Percentiles rank a stretch among this genome's conserved stretches.
Conservation (phyloP, 2,329 filamentous ascomycete species). For the Pseudogymnoascus sp. region DNA sequence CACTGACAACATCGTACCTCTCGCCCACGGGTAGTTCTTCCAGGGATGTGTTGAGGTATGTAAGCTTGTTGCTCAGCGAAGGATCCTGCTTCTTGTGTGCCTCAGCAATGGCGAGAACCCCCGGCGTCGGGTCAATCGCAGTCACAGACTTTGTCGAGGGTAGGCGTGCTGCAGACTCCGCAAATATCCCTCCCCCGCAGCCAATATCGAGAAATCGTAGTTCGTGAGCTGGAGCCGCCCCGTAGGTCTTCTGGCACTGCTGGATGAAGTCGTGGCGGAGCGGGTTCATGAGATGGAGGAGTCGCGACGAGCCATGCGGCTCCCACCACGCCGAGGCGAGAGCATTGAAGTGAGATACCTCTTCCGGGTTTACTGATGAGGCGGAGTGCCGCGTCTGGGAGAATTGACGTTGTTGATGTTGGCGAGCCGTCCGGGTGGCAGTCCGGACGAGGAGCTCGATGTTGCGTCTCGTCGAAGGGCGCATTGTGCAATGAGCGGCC, state of each 20-base stretch:
- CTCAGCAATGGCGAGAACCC: constrained; percentile 66
- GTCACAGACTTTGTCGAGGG: constrained; percentile 55
- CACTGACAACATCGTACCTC: constrained; percentile 69
- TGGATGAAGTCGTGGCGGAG: constrained; percentile 88
- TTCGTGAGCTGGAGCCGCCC: constrained; percentile 31
- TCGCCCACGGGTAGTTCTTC: constrained; percentile 51
- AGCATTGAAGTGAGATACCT: constrained; percentile 89
- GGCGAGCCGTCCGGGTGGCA: not conserved
- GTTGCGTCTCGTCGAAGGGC: not conserved
- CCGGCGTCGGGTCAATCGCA: constrained; percentile 69
- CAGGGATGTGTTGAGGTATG: constrained; percentile 68
- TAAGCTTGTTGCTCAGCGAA: constrained; percentile 51
- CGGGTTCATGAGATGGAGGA: constrained; percentile 97
- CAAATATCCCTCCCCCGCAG: constrained; percentile 94
- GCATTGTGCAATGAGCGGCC: constrained; percentile 1
- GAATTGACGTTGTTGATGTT: not conserved
- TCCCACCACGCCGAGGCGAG: constrained; percentile 98
- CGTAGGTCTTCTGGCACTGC: constrained; percentile 39
- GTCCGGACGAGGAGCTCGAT: not conserved
- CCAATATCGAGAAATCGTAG: constrained; percentile 82
- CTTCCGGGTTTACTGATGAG: constrained; percentile 75
- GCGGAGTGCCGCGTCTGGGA: constrained; percentile 18
- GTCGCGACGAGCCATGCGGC: constrained; percentile 79
- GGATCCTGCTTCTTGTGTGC: constrained; percentile 71
- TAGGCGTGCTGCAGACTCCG: constrained; percentile 72